Evolutionary conservation across 2,329 filamentous ascomycete species (phyloP).

Genomic region (Aspergillus neotritici): DNA sequence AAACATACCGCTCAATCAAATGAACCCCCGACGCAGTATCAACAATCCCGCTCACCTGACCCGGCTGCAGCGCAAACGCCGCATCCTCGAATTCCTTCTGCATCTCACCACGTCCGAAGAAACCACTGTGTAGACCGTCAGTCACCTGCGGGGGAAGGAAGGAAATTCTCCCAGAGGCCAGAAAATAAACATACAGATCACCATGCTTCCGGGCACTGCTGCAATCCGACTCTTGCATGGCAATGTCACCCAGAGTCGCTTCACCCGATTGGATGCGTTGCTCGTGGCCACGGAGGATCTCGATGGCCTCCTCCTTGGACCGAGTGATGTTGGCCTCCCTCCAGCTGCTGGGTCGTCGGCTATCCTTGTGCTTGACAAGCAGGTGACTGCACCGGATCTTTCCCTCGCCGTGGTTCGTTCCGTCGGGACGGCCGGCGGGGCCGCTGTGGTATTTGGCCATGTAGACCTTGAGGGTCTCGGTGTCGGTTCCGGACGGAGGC

Average conservation of each 20-base stretch:
- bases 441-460: slow-evolving; percentile 83
- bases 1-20: slow-evolving; percentile 79
- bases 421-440: slow-evolving; percentile 29
- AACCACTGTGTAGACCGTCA: slow-evolving; percentile 53
- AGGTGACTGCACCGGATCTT: slow-evolving; percentile 93
- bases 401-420: slow-evolving; percentile 51
- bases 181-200: slow-evolving; percentile 61
- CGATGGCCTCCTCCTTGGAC: slow-evolving; percentile 76
- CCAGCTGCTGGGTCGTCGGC: slow-evolving; percentile 88
- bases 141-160: slow-evolving; percentile 2
- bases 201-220: slow-evolving; percentile 91
- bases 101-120: slow-evolving; percentile 93
- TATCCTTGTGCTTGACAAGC: slow-evolving; percentile 86
- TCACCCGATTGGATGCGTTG: slow-evolving; percentile 66
- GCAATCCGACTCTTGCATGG: slow-evolving; percentile 86
- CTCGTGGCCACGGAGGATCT: slow-evolving; percentile 71
- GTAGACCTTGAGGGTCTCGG: slow-evolving; percentile 86
- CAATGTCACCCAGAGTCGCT: slow-evolving; percentile 71
- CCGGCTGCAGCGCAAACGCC: slow-evolving; percentile 80
- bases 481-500: slow-evolving; percentile 79
- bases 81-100: slow-evolving; percentile 98
- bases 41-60: slow-evolving; percentile 79
- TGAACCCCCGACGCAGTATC: slow-evolving; percentile 93
- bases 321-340: slow-evolving; percentile 83
- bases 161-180: background rate